Evolutionary conservation across 1,139 yeast genomes (phyloP).

Genomic region (Blastobotrys malaysiensis): DNA sequence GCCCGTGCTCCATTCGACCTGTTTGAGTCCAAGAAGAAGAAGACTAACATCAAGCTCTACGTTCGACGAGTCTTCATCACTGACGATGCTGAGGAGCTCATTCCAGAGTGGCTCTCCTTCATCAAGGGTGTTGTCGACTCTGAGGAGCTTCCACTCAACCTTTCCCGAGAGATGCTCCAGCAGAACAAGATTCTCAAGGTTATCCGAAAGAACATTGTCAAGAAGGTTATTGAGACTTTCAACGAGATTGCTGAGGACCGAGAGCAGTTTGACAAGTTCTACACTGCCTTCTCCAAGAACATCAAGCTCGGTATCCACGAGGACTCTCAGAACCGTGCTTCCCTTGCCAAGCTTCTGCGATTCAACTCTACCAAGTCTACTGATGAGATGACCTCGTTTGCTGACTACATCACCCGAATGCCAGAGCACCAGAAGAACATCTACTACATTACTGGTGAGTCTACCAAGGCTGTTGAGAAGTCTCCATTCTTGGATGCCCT

Average conservation of each 20-base stretch:
- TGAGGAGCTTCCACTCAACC: slow-evolving; percentile 98
- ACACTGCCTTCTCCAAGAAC: slow-evolving; percentile 97
- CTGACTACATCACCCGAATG: slow-evolving; percentile 99
- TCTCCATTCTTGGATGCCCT: slow-evolving; percentile 99
- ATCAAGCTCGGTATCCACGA: slow-evolving; percentile 98
- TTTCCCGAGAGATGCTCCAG: slow-evolving; percentile 99
- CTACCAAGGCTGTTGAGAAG: slow-evolving; percentile 94
- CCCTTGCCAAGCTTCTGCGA: slow-evolving; percentile 94
- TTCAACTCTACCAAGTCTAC: slow-evolving; percentile 93
- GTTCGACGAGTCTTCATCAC: slow-evolving; percentile 99
- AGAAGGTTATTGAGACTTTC: slow-evolving; percentile 97
- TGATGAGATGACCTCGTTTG: slow-evolving; percentile 89
- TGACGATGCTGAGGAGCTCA: slow-evolving; percentile 98
- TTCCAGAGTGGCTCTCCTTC: slow-evolving; percentile 98
- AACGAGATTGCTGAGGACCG: slow-evolving; percentile 98
- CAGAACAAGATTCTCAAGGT: slow-evolving; percentile 99
- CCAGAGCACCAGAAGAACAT: slow-evolving; percentile 99
- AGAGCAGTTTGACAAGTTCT: slow-evolving; percentile 98
- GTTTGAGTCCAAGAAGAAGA: slow-evolving; percentile 97
- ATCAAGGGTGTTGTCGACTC: slow-evolving; percentile 99
- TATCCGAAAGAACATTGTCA: slow-evolving; percentile 97
- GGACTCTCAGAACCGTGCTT: slow-evolving; percentile 94
- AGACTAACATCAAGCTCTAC: slow-evolving; percentile 96
- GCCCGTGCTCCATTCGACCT: slow-evolving; percentile 99
- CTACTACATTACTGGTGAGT: slow-evolving; percentile 98